phyloP scores from a whole-genome alignment of 306 rosid genomes.

The Casuarina cunninghamiana region DNA sequence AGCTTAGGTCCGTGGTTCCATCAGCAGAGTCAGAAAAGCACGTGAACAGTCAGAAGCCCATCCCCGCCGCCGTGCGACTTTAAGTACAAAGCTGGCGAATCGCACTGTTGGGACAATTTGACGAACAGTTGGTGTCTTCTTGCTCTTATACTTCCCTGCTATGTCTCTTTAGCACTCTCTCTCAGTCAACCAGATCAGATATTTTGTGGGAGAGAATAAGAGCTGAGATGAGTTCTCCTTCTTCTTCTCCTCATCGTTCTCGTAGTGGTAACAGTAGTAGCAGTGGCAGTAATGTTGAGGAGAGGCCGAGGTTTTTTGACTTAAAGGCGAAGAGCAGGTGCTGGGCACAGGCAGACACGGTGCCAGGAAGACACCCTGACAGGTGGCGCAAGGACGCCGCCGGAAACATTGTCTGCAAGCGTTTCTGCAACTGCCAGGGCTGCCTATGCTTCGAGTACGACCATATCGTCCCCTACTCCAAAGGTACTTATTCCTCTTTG shows the following conservation, averaged over 20 bases:
- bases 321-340: slow-evolving; percentile 58
- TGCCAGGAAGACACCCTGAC: slow-evolving; percentile 90
- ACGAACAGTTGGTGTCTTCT: neutral
- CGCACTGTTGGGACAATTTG: neutral
- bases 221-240: slow-evolving; percentile 44
- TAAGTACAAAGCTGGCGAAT: no score
- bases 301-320: slow-evolving; percentile 70
- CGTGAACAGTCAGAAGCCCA: no score
- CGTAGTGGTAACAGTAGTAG: slow-evolving; percentile 21
- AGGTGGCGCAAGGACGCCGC: slow-evolving; percentile 97
- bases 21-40: no score
- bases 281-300: slow-evolving; percentile 30
- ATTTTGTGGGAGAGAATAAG: neutral
- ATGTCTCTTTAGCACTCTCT: slow-evolving; percentile 3
- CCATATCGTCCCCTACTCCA: slow-evolving; percentile 83
- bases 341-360: slow-evolving; percentile 69
- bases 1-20: no score
- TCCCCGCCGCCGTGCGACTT: no score
- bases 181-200: neutral
- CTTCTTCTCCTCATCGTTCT: slow-evolving; percentile 53
- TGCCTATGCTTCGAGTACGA: slow-evolving; percentile 97
- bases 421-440: slow-evolving; percentile 83
- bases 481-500: slow-evolving; percentile 44
- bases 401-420: slow-evolving; percentile 86
- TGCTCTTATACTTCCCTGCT: neutral